Evolutionary conservation across 208 protist genomes (phyloP), one percentile per base, ranked within the genome.

Genomic region (Trypanosoma lewisi): DNA sequence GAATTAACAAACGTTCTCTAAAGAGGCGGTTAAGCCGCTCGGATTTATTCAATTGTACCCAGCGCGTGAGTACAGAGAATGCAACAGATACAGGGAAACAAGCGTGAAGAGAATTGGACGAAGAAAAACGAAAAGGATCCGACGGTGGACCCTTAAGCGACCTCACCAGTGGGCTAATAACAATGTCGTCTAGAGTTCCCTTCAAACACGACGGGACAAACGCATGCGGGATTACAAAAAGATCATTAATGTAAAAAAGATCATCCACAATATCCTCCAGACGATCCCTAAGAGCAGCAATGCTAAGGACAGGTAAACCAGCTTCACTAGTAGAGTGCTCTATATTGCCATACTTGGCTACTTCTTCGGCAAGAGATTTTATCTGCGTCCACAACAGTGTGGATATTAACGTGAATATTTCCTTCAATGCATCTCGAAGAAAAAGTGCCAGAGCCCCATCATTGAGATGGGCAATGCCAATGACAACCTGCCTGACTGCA

Each of bases 181-280:
- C 60, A 21, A 56, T 21, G 0, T 45, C 16, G 7, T 60, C 42
- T 30, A 85, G 74, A 31, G 70, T 31, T 16, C 33, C 9, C 57
- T 77, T 70, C 33, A 78, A 58, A 2, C 33, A 55, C 0, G 42
- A 34, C 0, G 59, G 55, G 17, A 63, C 70, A 49, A 76, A 41
- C 0, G 44, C 4, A 16, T 75, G 69, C 7, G 83, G 73, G 1
- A 81, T 59, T n/a, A 57, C 63, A 58, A 76, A 79, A 16, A 96
- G 64, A 51, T 96, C 90, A 67, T 93, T 94, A 19, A 94, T 25
- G 60, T 93, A 96, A 58, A 87, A 80, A 3, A 89, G 55, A 45
- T 94, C 85, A 52, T 96, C 90, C 61, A 94, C 67, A 33, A 89
- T 55, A 64, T 93, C 85, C 48, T 96, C 90, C 42, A 91, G 41